Evolutionary conservation across 106 monocot genomes (phyloP).

Genomic region (Apostasia ramifera): DNA sequence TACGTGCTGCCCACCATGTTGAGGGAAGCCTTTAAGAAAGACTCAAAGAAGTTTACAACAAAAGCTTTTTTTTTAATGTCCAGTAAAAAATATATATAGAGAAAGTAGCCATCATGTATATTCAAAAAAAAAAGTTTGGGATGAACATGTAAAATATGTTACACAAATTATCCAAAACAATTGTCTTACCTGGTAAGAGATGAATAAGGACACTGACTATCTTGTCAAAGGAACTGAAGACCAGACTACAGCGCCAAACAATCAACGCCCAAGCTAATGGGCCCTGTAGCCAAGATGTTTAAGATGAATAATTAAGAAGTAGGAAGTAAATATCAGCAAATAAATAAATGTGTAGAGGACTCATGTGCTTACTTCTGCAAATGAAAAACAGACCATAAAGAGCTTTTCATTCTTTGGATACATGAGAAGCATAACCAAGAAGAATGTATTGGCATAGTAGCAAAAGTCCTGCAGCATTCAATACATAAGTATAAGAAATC

Average conservation of each 20-base stretch:
- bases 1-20: too few relatives aligned
- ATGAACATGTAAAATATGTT: too few relatives aligned
- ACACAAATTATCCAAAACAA: neutral
- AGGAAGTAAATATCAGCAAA: neutral
- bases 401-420: slow-evolving; percentile 93
- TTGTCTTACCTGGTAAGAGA: slow-evolving; percentile 84
- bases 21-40: too few relatives aligned
- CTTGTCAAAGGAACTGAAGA: slow-evolving; percentile 95
- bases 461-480: slow-evolving; percentile 89
- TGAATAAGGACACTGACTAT: slow-evolving; percentile 98
- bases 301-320: neutral
- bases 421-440: slow-evolving; percentile 81
- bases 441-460: slow-evolving; percentile 97
- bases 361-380: slow-evolving; percentile 78
- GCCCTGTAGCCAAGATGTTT: slow-evolving; percentile 40
- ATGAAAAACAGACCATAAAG: slow-evolving; percentile 99
- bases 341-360: neutral
- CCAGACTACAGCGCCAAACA: slow-evolving; percentile 97
- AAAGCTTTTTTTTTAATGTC: too few relatives aligned
- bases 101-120: too few relatives aligned
- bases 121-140: too few relatives aligned
- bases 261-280: slow-evolving; percentile 99
- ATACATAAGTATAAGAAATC: neutral
- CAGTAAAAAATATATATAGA: too few relatives aligned
- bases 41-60: too few relatives aligned